A percentile compares a stretch with the other conserved stretches of the same genome.
phyloP scores from a whole-genome alignment of 495 filamentous ascomycete genomes.

The Penicillium parvum region DNA sequence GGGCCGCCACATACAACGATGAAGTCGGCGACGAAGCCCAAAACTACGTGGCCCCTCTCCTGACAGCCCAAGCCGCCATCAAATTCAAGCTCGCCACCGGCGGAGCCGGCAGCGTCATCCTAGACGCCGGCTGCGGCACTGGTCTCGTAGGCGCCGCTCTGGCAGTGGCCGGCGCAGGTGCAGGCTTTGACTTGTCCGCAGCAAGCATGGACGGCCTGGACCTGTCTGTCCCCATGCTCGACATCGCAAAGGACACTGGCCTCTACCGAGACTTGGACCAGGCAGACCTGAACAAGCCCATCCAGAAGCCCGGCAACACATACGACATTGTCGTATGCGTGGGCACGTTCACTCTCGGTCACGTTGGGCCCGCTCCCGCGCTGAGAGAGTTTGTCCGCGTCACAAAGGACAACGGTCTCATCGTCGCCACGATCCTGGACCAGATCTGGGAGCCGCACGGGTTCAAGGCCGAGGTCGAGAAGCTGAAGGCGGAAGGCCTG shows the following conservation, averaged over 20 bases:
- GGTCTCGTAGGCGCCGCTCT: slow-evolving; percentile 41
- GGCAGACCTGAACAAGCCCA: slow-evolving; percentile 35
- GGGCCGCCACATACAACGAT: slow-evolving; percentile 42
- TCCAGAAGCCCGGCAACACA: slow-evolving; percentile 23
- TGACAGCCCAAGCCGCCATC: slow-evolving; percentile 32
- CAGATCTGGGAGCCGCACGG: slow-evolving; percentile 37
- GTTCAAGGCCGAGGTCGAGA: slow-evolving; percentile 37
- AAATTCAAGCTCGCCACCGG: slow-evolving; percentile 14
- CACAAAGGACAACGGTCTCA: slow-evolving; percentile 29
- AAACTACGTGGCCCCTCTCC: slow-evolving; percentile 37
- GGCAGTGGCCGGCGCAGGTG: slow-evolving; percentile 19
- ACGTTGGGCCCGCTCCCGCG: slow-evolving; percentile 42
- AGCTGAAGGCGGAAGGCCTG: slow-evolving; percentile 23
- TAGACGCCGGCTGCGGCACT: slow-evolving; percentile 49
- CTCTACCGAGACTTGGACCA: slow-evolving; percentile 35
- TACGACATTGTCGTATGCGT: slow-evolving; percentile 45
- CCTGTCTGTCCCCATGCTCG: slow-evolving; percentile 40
- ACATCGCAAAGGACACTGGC: slow-evolving; percentile 35
- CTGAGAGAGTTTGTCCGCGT: slow-evolving; percentile 39
- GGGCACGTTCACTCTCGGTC: slow-evolving; percentile 45
- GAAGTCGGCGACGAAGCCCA: slow-evolving; percentile 36
- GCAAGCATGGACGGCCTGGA: slow-evolving; percentile 47
- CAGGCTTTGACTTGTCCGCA: too few relatives aligned
- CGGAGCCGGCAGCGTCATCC: slow-evolving; percentile 22
- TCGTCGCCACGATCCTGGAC: slow-evolving; percentile 43